Base-by-base conservation (phyloP, 495 filamentous ascomycete genomes). In the Neurospora sp. region DNA sequence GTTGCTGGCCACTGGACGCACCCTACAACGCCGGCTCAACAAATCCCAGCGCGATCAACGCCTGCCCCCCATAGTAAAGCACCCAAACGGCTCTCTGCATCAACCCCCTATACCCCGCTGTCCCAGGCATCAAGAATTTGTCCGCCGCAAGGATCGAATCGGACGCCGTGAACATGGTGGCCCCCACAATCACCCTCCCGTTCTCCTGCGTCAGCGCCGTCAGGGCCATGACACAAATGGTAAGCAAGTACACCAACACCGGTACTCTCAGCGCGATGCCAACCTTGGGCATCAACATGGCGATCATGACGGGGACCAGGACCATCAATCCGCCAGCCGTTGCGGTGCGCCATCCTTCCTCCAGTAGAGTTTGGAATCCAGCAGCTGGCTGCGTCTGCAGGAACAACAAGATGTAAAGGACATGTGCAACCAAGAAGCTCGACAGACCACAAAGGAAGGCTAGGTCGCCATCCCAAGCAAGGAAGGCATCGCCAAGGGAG, bases 231-330 rank as follows among this genome's bases (percentile, higher is more conserved):
- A 82, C 74, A 48, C 88, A 87, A 0, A 88, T 87, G 0, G 84
- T 82, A 66, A 83, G 77, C 13, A 86, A 83, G 48, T 88, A 90
- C 7, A 89, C 76, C 1, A 84, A 77, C 31, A 90, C 83, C 2
- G 88, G 84, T 0, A 83, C 74, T 0, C 86, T 84, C 9, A 88
- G 83, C n/a, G 82, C 81, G 0, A 79, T 77, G 10, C 42, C 71
- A 2, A 79, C 71, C 19, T 71, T 62, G 9, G 79, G 79, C 48
- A 78, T 8, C 70, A 81, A 62, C 28, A 42, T 37, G 15, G 21
- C 39, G 34, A 79, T 62, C 76, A 78, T 75, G 6, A 36, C 48
- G 0, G 76, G 73, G 1, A 71, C 70, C 36, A 74, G 10, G 0
- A 71, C 7, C 0, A 37, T 28, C 38, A 80, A 40, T 13, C 17